Base-by-base conservation (phyloP, 108 stramenopile species). In the Nitzschia putrida region DNA sequence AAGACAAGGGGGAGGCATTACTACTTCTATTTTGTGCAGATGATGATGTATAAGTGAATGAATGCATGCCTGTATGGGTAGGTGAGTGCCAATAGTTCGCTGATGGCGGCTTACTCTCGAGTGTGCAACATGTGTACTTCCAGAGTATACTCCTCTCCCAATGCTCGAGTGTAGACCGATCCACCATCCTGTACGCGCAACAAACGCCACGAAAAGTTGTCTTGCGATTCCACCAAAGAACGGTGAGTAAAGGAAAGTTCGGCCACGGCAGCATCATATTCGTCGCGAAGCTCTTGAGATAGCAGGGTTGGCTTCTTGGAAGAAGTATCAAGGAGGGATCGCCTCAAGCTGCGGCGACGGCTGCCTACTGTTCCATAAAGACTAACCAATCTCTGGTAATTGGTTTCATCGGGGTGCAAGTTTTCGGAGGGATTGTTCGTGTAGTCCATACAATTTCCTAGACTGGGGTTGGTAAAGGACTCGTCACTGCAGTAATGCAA, bases 361-460 rank as follows among this genome's bases (percentile, higher is more conserved):
- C 29, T 34, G 7, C 49, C 71, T 34, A 66, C 65, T 38, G 50
- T 53, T 3, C 65, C 65, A 53, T 66, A 53, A 69, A 87, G 51
- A 6, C 49, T 67, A 0, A 47, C 20, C 45, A 91, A 61, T 16
- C 73, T 72, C 4, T 72, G 40, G 55, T 73, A 86, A 69, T 92
- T 88, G 42, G 38, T 23, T 16, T 70, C 64, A 9, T 79, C 88
- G 2, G 88, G 88, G 0, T 64, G 59, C 5, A 83, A 25, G 61
- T 92, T 92, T 37, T 76, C 51, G 12, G 53, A 57, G 0, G 82
- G 83, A 11, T 53, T 60, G 40, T 78, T 80, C 16, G 91, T 89
- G 57, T 93, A 93, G 66, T 93, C 91, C 57, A 93, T 55, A 37
- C 92, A 93, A 29, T 87, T 76, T 43, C 89, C 89, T 22, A 77